These are phyloP conservation scores for Mycena leptocephala DNA, from an alignment of 768 basidiomycete genomes.

Conservation along the genomic window DNA sequence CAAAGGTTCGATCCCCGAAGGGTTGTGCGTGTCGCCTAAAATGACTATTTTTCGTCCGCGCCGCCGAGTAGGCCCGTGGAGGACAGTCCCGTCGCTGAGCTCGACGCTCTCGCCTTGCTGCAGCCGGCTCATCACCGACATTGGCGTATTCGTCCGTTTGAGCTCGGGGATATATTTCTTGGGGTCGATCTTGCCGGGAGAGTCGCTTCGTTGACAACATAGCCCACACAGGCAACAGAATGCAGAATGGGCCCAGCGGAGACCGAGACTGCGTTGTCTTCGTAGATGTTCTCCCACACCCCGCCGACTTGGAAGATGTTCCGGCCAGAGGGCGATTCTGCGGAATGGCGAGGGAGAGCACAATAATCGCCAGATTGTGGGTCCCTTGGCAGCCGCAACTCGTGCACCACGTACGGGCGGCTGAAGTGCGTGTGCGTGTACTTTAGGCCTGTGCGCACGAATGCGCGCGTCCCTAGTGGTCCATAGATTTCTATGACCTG, in stretches of 20 bases:
- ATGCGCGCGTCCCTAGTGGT: conserved; percentile 86
- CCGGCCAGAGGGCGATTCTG: conserved; percentile 73
- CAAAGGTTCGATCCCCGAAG: conserved; percentile 73
- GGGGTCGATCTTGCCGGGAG: conserved; percentile 84
- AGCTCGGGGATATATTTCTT: conserved; percentile 77
- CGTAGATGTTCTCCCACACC: conserved; percentile 78
- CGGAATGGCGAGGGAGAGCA: conserved; percentile 60
- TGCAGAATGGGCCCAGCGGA: conserved; percentile 87
- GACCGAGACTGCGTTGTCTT: conserved; percentile 70
- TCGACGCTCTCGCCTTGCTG: conserved; percentile 76
- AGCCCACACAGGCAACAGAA: conserved; percentile 88
- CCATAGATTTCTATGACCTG: conserved; percentile 90
- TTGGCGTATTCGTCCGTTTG: conserved; percentile 78
- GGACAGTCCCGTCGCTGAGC: conserved; percentile 80
- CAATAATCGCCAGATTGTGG: conserved; percentile 66
- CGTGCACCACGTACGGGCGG: conserved; percentile 85
- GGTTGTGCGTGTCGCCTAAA: conserved; percentile 90
- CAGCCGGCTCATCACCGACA: conserved; percentile 77
- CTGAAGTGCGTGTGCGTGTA: conserved; percentile 82
- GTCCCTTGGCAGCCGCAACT: conserved; percentile 79
- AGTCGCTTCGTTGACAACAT: conserved; percentile 79
- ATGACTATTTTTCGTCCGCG: conserved; percentile 86
- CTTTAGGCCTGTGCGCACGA: conserved; percentile 77
- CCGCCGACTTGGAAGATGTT: conserved; percentile 76
- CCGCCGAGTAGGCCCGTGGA: conserved; percentile 77